Evolutionary conservation across 2,329 filamentous ascomycete genomes (phyloP).

Genomic region (Xylariomycetidae sp.): DNA sequence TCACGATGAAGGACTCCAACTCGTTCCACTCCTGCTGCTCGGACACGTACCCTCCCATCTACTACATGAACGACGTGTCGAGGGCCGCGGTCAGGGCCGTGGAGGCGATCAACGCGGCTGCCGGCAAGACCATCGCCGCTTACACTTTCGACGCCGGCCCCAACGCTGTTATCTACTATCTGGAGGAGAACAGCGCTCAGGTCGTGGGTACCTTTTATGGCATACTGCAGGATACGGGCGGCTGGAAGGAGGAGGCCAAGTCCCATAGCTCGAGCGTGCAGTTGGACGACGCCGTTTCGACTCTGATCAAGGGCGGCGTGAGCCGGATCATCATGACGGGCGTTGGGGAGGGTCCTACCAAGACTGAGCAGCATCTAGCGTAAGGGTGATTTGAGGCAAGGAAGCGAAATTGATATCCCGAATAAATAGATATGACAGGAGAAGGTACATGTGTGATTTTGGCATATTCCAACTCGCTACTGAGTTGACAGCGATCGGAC

Average conservation of each 20-base stretch:
- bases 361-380: conserved; percentile 73
- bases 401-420: too few relatives aligned
- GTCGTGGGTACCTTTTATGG: conserved; percentile 77
- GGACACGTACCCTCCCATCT: conserved; percentile 95
- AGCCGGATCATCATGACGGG: conserved; percentile 86
- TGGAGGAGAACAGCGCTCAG: conserved; percentile 67
- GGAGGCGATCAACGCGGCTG: conserved; percentile 78
- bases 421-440: too few relatives aligned
- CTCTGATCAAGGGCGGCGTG: conserved; percentile 70
- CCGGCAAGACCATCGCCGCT: conserved; percentile 76
- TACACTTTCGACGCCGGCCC: conserved; percentile 98
- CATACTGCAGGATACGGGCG: conserved; percentile 58
- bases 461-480: too few relatives aligned
- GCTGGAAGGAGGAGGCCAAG: conserved; percentile 62
- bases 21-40: conserved; percentile 93
- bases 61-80: conserved; percentile 95
- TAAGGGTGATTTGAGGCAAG: conserved; percentile 51
- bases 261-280: conserved; percentile 48
- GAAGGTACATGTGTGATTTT: too few relatives aligned
- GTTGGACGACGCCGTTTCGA: conserved; percentile 61
- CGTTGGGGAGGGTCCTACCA: conserved; percentile 84
- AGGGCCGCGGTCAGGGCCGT: conserved; percentile 83
- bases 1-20: conserved; percentile 97
- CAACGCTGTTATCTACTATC: conserved; percentile 95
- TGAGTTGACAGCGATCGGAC: too few relatives aligned